Conservation (phyloP, 805 yeast genomes). For the Blastobotrys americana region DNA sequence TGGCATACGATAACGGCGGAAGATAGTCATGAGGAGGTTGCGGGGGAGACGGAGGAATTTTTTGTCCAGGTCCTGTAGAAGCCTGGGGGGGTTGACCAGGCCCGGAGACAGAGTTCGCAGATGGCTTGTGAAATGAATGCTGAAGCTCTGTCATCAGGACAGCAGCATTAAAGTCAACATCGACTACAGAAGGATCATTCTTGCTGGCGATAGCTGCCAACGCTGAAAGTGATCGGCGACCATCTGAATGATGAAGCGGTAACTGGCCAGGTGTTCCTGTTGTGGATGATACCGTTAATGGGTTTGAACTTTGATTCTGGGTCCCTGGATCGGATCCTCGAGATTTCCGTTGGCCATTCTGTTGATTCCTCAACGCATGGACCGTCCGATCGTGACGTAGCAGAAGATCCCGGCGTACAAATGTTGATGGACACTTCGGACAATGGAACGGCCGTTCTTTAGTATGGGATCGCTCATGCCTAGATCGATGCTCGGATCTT, state of each 20-base stretch:
- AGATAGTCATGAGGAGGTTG: slow-evolving; percentile 1
- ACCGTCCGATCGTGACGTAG: slow-evolving; percentile 77
- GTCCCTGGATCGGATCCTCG: not conserved
- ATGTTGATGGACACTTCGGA: slow-evolving; percentile 57
- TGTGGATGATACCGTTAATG: no score
- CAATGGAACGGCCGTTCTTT: slow-evolving; percentile 77
- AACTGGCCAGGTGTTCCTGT: no score
- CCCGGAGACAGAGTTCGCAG: not conserved
- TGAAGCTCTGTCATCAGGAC: slow-evolving; percentile 22
- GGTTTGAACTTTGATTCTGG: not conserved
- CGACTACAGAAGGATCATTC: slow-evolving; percentile 7
- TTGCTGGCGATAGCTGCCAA: slow-evolving; percentile 1
- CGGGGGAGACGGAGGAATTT: slow-evolving; percentile 2
- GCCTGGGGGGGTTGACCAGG: slow-evolving; percentile 1
- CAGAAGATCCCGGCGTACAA: slow-evolving; percentile 69
- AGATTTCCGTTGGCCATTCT: slow-evolving; percentile 2
- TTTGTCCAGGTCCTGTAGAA: not conserved
- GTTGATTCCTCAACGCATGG: slow-evolving; percentile 34
- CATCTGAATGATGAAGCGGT: slow-evolving; percentile 5
- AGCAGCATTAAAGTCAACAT: slow-evolving; percentile 20
- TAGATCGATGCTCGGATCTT: slow-evolving; percentile 68
- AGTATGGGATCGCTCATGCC: slow-evolving; percentile 76
- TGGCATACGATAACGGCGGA: slow-evolving; percentile 5
- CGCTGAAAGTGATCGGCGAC: not conserved
- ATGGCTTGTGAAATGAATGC: slow-evolving; percentile 13